A percentile compares a stretch with the other conserved stretches of the same genome.
phyloP scores from a whole-genome alignment of 768 basidiomycete species.

The Auriscalpium vulgare region DNA sequence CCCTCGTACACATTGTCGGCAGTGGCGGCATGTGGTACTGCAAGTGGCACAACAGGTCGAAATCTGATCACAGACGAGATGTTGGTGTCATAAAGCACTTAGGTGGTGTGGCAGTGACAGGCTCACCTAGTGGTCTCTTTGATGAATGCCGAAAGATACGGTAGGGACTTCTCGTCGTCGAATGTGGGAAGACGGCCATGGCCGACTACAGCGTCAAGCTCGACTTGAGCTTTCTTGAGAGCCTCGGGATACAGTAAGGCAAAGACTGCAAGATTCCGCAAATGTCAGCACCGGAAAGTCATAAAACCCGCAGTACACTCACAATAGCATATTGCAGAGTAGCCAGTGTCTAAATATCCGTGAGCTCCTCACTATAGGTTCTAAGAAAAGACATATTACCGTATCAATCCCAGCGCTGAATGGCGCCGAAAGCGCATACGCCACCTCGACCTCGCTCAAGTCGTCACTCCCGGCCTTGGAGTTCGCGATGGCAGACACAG shows the following conservation, averaged over 20 bases:
- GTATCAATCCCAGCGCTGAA: constrained; percentile 11
- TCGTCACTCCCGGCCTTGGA: neutral
- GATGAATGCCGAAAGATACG: constrained; percentile 9
- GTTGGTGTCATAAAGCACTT: neutral
- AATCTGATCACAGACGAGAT: neutral
- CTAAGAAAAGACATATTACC: neutral
- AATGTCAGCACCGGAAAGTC: neutral
- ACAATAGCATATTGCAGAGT: constrained; percentile 2
- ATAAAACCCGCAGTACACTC: neutral
- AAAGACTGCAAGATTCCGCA: neutral
- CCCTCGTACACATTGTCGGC: constrained; percentile 1
- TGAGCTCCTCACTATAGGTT: neutral
- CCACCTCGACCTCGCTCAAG: neutral
- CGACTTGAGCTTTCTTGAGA: constrained; percentile 10
- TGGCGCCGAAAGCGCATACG: constrained; percentile 6
- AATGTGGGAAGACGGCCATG: constrained; percentile 11
- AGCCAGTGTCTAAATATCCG: constrained; percentile 1
- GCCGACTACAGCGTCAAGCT: constrained; percentile 11
- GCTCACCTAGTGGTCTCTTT: constrained; percentile 11
- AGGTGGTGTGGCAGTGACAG: neutral
- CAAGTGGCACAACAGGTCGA: constrained; percentile 3
- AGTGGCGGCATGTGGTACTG: constrained; percentile 5
- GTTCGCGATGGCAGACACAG: neutral
- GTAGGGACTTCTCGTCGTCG: constrained; percentile 11
- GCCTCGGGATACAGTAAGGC: constrained; percentile 9